Evolutionary conservation across 192 early-diverging fungal genomes (phyloP).

Genomic region (Phycomyces nitens): DNA sequence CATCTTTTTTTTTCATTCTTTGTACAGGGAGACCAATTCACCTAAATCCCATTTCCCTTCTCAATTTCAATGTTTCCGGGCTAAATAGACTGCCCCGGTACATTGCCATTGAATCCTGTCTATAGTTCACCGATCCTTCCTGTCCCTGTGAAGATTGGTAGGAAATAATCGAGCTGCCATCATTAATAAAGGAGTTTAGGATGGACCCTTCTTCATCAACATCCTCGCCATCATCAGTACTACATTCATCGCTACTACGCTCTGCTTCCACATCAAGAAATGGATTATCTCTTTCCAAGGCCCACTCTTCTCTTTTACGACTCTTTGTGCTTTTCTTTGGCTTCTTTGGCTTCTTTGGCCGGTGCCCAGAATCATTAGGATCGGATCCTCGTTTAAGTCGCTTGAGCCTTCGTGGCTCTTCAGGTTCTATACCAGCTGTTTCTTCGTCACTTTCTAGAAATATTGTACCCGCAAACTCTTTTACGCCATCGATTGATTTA

Average conservation of each 20-base stretch:
- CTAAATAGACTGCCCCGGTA: neutral
- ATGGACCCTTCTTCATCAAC: slow-evolving; percentile 5
- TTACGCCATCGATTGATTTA: neutral
- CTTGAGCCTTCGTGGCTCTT: neutral
- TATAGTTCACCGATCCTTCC: neutral
- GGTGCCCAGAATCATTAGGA: neutral
- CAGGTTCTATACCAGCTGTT: neutral
- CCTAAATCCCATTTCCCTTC: neutral
- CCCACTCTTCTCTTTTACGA: neutral
- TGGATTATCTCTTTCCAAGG: neutral
- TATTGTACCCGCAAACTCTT: neutral
- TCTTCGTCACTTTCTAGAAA: neutral
- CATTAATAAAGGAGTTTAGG: slow-evolving; percentile 44
- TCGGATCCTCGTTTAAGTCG: neutral
- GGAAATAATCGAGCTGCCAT: slow-evolving; percentile 19
- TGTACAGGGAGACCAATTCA: neutral
- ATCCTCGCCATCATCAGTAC: slow-evolving; percentile 16
- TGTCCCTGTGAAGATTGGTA: neutral
- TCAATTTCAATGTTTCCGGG: neutral
- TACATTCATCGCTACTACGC: slow-evolving; percentile 21
- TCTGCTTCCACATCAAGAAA: slow-evolving; percentile 46
- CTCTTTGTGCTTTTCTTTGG: neutral
- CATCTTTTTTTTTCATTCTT: neutral
- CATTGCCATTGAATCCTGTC: neutral
- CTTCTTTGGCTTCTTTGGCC: neutral